Evolutionary conservation across 2,329 filamentous ascomycete species (phyloP), one percentile per base, ranked within the genome.

Genomic region (Phaeosphaeria sp.): DNA sequence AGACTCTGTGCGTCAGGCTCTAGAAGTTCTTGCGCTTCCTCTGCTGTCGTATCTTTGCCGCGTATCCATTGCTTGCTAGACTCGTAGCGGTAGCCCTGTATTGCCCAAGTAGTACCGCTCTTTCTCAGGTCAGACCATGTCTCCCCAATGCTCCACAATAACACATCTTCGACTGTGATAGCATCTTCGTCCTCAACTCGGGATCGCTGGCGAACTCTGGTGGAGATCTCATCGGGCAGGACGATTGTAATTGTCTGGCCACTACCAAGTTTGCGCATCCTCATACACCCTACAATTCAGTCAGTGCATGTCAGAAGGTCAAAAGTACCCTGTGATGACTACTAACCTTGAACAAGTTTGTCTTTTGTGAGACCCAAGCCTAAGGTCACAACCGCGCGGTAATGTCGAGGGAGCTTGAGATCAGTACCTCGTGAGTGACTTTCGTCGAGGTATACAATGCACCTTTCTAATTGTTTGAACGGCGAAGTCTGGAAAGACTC

Each of bases 371-470:
- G 63, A 3, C 80, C 78, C 0, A 87, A 80, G 0, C 90, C 89
- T 0, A 94, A 71, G 0, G 89, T 92, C 0, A 93, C 86, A 0
- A 86, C 87, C 0, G 89, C 90, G 0, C 85, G 79, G 62, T 88
- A 89, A 13, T 82, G 4, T 0, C 55, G 55, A 0, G 89, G 90
- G 0, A 92, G 73, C 33, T 83, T 84, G 0, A 93, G 68, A 60
- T 93, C 90, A 0, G 84, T 91, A 0, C 90, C 90, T 58, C 90
- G 75, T 0, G 89, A 91, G 59, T 93, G 89, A 0, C 84, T 83
- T 56, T 93, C 86, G 50, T 93, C 90, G 0, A 93, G 78, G 53
- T 88, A 93, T 0, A 92, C 80, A 0, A 91, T 71, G 54, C 89
- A 93, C 0, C 63, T 63, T 5, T 86, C 84, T 0, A 89, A 73